Evolutionary conservation across 805 yeast species (phyloP).

Genomic region (Candida coleopterorum): DNA sequence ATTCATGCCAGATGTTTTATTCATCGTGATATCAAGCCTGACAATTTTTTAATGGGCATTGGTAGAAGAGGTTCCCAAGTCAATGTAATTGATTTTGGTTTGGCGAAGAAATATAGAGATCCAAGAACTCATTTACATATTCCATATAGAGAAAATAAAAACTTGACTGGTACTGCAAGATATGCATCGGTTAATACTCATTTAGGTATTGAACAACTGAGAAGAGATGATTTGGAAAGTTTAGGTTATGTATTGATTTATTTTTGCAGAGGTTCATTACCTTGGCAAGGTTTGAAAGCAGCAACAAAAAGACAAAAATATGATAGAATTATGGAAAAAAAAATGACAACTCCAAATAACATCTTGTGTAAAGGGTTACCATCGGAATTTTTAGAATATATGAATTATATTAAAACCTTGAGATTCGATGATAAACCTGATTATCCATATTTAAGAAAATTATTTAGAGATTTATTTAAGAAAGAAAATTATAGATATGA

Average conservation of each 20-base stretch:
- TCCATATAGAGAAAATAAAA: conserved; percentile 94
- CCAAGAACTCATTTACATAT: conserved; percentile 92
- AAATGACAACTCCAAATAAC: conserved; percentile 84
- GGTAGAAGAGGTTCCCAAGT: conserved; percentile 95
- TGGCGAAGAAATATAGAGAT: conserved; percentile 91
- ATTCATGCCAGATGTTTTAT: conserved; percentile 92
- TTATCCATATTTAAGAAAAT: conserved; percentile 79
- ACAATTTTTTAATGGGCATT: conserved; percentile 80
- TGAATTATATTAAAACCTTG: conserved; percentile 83
- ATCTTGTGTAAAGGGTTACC: conserved; percentile 89
- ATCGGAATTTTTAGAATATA: conserved; percentile 78
- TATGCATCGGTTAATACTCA: conserved; percentile 95
- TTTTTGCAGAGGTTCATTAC: conserved; percentile 91
- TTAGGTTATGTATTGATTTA: conserved; percentile 92
- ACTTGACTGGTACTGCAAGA: conserved; percentile 95
- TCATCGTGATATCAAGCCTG: conserved; percentile 82
- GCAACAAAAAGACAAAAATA: conserved; percentile 95
- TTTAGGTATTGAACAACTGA: conserved; percentile 91
- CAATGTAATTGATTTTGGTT: conserved; percentile 89
- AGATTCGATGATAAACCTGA: conserved; percentile 97
- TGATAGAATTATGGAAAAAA: conserved; percentile 93
- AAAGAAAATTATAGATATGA: conserved; percentile 89
- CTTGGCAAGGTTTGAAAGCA: conserved; percentile 98
- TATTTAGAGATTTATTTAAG: conserved; percentile 83
- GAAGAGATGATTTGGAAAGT: conserved; percentile 95